phyloP scores from a whole-genome alignment of 1,139 yeast genomes.

The Kluyveromyces marxianus region DNA sequence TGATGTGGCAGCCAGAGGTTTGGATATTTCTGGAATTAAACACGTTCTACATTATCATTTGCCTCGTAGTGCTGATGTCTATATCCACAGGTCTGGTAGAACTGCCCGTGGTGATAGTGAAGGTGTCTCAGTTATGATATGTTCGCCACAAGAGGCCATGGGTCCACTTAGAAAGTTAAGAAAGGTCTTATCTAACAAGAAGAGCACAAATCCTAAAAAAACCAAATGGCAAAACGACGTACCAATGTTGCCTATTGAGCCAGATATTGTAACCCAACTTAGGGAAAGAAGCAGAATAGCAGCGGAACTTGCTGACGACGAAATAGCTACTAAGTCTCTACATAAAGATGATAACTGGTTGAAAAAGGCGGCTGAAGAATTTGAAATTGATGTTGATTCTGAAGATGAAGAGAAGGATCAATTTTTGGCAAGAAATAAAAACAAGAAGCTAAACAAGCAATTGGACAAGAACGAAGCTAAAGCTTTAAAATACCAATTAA shows the following conservation, averaged over 20 bases:
- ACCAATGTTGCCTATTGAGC: conserved; percentile 68
- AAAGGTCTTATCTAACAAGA: conserved; percentile 43
- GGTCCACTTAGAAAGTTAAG: conserved; percentile 79
- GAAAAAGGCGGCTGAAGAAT: conserved; percentile 84
- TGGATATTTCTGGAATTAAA: conserved; percentile 84
- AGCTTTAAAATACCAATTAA: conserved; percentile 48
- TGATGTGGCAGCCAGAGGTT: conserved; percentile 97
- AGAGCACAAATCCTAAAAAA: conserved; percentile 22
- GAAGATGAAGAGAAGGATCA: conserved; percentile 61
- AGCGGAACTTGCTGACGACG: conserved; percentile 65
- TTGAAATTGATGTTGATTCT: conserved; percentile 62
- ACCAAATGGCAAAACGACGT: conserved; percentile 50
- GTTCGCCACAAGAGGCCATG: conserved; percentile 89
- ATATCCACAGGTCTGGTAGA: conserved; percentile 95
- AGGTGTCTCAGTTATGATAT: conserved; percentile 88
- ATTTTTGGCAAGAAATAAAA: conserved; percentile 54
- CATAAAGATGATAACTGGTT: conserved; percentile 77
- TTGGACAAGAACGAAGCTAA: conserved; percentile 45
- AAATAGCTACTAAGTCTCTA: conserved; percentile 49
- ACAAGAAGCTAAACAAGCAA: conserved; percentile 50
- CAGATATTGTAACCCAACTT: conserved; percentile 62
- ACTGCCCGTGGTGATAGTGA: conserved; percentile 93
- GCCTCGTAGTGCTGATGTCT: conserved; percentile 91
- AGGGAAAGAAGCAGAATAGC: conserved; percentile 65
- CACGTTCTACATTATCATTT: conserved; percentile 95